These are phyloP conservation scores for Phytomonas sp. DNA, from an alignment of 208 protist genomes.

Conservation along the genomic window DNA sequence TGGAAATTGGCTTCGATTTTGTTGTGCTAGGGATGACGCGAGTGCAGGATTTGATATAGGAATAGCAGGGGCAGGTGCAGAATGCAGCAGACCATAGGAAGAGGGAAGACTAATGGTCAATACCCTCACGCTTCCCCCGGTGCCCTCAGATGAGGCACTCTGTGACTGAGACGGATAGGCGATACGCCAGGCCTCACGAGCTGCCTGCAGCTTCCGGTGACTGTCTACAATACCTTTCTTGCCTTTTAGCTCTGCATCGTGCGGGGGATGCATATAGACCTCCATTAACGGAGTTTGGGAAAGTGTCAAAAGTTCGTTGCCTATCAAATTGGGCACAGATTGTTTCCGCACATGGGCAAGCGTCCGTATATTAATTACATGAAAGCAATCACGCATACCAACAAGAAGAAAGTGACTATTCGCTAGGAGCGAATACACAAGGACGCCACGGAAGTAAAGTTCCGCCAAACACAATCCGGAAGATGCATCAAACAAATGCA, in stretches of 20 bases:
- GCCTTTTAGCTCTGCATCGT: neutral
- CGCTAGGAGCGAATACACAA: conserved; percentile 25
- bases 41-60: neutral
- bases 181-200: neutral
- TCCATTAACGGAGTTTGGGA: neutral
- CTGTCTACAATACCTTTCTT: neutral
- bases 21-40: neutral
- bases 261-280: neutral
- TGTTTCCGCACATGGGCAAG: conserved; percentile 47
- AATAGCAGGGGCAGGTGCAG: neutral
- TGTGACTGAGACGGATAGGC: neutral
- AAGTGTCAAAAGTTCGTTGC: neutral
- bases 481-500: conserved; percentile 44
- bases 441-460: conserved; percentile 48
- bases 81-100: neutral
- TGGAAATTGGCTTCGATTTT: neutral
- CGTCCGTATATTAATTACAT: conserved; percentile 55
- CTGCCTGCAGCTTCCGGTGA: neutral
- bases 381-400: conserved; percentile 32
- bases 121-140: neutral
- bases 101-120: neutral
- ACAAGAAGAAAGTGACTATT: conserved; percentile 43
- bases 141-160: neutral
- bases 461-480: conserved; percentile 28
- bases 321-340: conserved; percentile 21